These are phyloP conservation scores for Crithidia sp. DNA, from an alignment of 208 protist species.

Conservation along the genomic window DNA sequence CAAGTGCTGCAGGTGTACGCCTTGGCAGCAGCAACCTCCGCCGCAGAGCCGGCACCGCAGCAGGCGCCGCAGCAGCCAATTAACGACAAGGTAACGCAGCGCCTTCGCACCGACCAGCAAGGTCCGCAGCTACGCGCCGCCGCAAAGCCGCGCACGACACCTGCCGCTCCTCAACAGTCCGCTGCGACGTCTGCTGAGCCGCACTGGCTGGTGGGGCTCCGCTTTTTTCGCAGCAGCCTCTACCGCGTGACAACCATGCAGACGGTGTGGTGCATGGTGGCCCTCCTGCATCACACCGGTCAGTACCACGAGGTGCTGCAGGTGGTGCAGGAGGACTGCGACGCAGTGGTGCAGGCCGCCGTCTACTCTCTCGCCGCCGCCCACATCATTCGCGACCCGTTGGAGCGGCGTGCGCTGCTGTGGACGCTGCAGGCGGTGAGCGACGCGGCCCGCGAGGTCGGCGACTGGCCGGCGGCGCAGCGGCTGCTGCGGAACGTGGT, in stretches of 20 bases:
- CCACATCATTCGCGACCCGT: not conserved
- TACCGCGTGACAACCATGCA: conserved; percentile 44
- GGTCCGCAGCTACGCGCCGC: conserved; percentile 46
- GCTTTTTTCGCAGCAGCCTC: conserved; percentile 44
- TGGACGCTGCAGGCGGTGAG: conserved; percentile 32
- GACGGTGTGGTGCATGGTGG: conserved; percentile 56
- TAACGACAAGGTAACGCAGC: not conserved
- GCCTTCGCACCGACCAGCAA: conserved; percentile 48
- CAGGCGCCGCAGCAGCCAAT: not conserved
- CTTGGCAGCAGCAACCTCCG: not conserved
- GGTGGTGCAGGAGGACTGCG: conserved; percentile 34
- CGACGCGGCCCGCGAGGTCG: conserved; percentile 44
- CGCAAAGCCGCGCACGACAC: conserved; percentile 16
- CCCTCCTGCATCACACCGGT: conserved; percentile 34
- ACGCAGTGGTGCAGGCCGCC: conserved; percentile 8
- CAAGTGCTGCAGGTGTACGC: conserved; percentile 51
- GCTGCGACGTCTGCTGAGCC: not conserved
- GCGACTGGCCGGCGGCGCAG: conserved; percentile 55
- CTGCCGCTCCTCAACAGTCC: not conserved
- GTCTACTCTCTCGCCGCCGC: conserved; percentile 19
- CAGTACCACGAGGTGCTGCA: conserved; percentile 10
- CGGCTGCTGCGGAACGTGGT: conserved; percentile 38
- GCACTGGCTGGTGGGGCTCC: conserved; percentile 26
- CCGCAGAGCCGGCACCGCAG: not conserved
- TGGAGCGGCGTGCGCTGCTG: conserved; percentile 27